phyloP scores from a whole-genome alignment of 345 rosid genomes.

The thale cress (Arabidopsis thaliana) region DNA sequence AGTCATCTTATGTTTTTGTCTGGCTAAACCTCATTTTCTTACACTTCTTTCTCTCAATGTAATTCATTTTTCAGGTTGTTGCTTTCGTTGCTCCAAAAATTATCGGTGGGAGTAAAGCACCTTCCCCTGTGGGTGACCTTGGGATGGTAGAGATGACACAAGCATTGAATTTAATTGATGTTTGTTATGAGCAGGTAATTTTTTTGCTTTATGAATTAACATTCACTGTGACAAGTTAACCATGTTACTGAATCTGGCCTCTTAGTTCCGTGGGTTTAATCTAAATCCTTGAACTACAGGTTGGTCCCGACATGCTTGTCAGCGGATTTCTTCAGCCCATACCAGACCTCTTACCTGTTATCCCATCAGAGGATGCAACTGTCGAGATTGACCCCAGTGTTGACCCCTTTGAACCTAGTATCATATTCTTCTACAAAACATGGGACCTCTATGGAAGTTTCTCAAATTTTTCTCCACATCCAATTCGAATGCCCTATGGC shows the following conservation, averaged over 20 bases:
- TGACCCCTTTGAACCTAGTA: constrained; percentile 67
- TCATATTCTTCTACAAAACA: constrained; percentile 87
- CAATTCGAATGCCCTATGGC: constrained; percentile 69
- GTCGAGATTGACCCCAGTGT: constrained; percentile 83
- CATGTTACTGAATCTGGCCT: background rate
- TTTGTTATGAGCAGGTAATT: constrained; percentile 83
- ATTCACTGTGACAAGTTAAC: background rate
- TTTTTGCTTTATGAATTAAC: background rate
- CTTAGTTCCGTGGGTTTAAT: background rate
- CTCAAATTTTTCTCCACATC: constrained; percentile 90
- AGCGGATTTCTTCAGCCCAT: constrained; percentile 93
- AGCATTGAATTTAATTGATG: constrained; percentile 82
- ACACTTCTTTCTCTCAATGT: background rate
- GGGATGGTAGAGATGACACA: constrained; percentile 99
- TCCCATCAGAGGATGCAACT: constrained; percentile 83
- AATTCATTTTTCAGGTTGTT: constrained; percentile 61
- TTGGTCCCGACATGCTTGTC: constrained; percentile 94
- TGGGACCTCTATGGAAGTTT: constrained; percentile 98
- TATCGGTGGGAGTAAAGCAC: constrained; percentile 87
- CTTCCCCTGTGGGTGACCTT: constrained; percentile 95
- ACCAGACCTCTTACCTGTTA: constrained; percentile 79
- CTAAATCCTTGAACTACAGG: constrained; percentile 51
- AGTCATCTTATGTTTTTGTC: background rate
- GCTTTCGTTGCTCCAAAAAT: constrained; percentile 97
- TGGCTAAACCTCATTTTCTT: background rate